These are phyloP conservation scores for Podospora anserina DNA, from an alignment of 495 filamentous ascomycete species.

Conservation along the genomic window DNA sequence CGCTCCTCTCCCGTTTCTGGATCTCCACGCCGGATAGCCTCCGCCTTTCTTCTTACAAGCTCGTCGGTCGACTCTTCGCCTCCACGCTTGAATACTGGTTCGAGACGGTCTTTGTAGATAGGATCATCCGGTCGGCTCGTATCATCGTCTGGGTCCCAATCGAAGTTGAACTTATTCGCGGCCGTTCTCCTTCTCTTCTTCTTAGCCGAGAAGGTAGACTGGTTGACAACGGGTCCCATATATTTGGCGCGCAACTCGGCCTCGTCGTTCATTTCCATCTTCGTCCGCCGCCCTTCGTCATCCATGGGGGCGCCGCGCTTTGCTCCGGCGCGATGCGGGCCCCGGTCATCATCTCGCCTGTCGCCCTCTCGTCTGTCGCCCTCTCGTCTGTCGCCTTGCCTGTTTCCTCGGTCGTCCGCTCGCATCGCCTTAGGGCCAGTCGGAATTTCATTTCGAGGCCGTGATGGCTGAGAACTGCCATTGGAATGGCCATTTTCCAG, in stretches of 20 bases:
- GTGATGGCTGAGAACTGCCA: slow-evolving; percentile 15
- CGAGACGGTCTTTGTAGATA: slow-evolving; percentile 70
- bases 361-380: slow-evolving; percentile 31
- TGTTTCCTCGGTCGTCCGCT: slow-evolving; percentile 29
- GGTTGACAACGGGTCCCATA: slow-evolving; percentile 86
- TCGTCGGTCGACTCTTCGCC: slow-evolving; percentile 76
- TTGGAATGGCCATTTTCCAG: slow-evolving; percentile 18
- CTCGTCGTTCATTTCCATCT: slow-evolving; percentile 69
- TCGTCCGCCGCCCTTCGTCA: slow-evolving; percentile 53
- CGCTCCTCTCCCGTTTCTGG: slow-evolving; percentile 72
- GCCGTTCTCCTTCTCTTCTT: slow-evolving; percentile 93
- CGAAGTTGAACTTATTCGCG: slow-evolving; percentile 98
- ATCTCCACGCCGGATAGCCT: slow-evolving; percentile 75
- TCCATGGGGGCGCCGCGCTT: slow-evolving; percentile 30
- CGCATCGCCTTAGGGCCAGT: slow-evolving; percentile 81
- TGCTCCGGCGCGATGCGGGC: slow-evolving; percentile 23
- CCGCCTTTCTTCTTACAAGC: slow-evolving; percentile 69
- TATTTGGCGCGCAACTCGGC: slow-evolving; percentile 77
- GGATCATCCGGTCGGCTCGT: slow-evolving; percentile 89
- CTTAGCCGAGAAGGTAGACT: slow-evolving; percentile 88
- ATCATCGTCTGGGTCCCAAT: slow-evolving; percentile 96
- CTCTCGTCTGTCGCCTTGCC: slow-evolving; percentile 31
- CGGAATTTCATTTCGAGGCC: slow-evolving; percentile 47
- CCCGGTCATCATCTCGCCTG: slow-evolving; percentile 37
- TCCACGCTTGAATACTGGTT: slow-evolving; percentile 66